These are phyloP conservation scores for Scenedesmus sp. DNA, from an alignment of 163 green algal species.

Conservation along the genomic window DNA sequence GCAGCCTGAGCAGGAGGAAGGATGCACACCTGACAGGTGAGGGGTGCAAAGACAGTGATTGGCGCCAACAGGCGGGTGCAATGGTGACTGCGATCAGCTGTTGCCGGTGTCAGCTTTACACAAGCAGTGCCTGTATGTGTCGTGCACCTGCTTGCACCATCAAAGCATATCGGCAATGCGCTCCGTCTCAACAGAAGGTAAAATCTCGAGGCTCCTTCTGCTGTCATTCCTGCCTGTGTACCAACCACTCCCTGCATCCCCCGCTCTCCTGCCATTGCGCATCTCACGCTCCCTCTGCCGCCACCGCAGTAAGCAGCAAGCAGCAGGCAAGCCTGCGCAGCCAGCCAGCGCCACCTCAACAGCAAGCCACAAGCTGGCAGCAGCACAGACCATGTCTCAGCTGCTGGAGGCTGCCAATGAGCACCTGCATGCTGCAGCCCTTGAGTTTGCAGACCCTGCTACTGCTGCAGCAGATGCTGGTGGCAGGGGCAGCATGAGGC, in stretches of 20 bases:
- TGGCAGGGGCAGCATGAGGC: background rate
- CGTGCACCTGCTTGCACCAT: too few relatives aligned
- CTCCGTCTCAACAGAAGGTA: too few relatives aligned
- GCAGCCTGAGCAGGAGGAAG: background rate
- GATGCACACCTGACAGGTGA: background rate
- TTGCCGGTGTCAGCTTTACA: too few relatives aligned
- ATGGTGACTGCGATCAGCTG: too few relatives aligned
- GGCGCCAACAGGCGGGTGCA: too few relatives aligned
- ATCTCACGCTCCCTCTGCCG: background rate
- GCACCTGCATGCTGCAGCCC: background rate
- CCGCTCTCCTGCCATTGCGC: background rate
- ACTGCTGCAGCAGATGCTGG: constrained; percentile 2
- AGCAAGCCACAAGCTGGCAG: constrained; percentile 21
- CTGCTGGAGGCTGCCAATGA: constrained; percentile 31
- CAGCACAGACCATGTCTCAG: constrained; percentile 6
- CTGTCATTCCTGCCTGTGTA: background rate
- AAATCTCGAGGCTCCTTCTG: background rate
- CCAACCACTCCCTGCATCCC: background rate
- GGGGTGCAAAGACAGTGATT: background rate
- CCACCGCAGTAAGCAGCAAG: background rate
- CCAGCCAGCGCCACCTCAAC: background rate
- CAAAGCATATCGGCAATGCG: too few relatives aligned
- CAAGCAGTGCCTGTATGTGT: too few relatives aligned
- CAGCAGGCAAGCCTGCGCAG: background rate
- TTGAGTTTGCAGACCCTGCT: constrained; percentile 10